Conservation (phyloP, 2,329 filamentous ascomycete genomes). For the Xylaria multiplex region DNA sequence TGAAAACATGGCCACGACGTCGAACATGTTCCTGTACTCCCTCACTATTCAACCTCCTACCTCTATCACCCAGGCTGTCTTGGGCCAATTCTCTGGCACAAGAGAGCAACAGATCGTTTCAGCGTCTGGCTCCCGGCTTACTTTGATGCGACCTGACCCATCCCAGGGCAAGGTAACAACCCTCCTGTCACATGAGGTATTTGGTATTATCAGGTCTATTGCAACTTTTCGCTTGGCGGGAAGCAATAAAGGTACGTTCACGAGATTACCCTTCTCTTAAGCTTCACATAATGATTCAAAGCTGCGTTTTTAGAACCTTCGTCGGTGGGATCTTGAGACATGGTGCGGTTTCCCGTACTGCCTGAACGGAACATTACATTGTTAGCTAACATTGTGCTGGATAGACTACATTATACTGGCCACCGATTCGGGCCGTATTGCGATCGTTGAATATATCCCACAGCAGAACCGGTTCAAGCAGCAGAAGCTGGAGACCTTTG, state of each 20-base stretch:
- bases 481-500: conserved; percentile 95
- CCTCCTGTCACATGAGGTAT: conserved; percentile 90
- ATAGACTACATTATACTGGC: conserved; percentile 95
- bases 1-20: conserved; percentile 88
- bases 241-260: conserved; percentile 89
- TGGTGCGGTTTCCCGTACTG: conserved; percentile 40
- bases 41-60: conserved; percentile 94
- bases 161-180: conserved; percentile 86
- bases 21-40: conserved; percentile 98
- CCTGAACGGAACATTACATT: conserved; percentile 30
- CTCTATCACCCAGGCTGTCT: conserved; percentile 86
- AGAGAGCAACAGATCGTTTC: conserved; percentile 98
- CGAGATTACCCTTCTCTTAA: conserved; percentile 54
- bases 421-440: conserved; percentile 94
- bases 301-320: conserved; percentile 62
- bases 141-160: conserved; percentile 86
- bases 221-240: conserved; percentile 92
- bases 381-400: conserved; percentile 41
- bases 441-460: conserved; percentile 90
- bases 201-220: conserved; percentile 92
- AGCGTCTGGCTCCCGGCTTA: conserved; percentile 88
- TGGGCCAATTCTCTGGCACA: conserved; percentile 94
- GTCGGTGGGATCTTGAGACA: conserved; percentile 41
- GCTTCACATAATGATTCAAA: conserved; percentile 78
- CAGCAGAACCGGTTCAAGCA: conserved; percentile 87